Evolutionary conservation across 208 protist species (phyloP), one percentile per base, ranked within the genome.

Genomic region (Trypanosoma vivax): DNA sequence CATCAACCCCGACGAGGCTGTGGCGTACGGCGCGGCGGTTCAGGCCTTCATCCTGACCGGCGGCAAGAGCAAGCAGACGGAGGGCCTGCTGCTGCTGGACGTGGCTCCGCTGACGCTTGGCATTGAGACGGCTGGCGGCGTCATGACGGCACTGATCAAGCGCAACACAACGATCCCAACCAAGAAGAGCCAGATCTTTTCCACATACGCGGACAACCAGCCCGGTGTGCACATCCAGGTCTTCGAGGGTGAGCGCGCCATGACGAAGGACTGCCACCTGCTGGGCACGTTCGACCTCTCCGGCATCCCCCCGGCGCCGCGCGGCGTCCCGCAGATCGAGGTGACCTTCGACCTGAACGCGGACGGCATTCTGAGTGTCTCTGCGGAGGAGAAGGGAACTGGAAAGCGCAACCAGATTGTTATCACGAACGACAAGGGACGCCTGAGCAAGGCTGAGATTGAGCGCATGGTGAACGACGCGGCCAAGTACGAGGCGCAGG

Each of bases 261-360:
- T 97, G 42, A 85, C 93, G 28, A 70, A 52, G n/a, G 70, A 98
- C 67, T 97, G 96, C 80, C 85, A 97, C 51, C 80, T 92, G 35
- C 70, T 98, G 18, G 95, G 94, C 48, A 89, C 88, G 51, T 98
- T 98, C 73, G 83, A 83, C 16, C 77, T 98, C 6, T 70, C 74
- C 4, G 84, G 66, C 52, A 88, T 90, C 29, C 78, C 78, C 5
- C 72, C 78, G 10, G 53, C 73, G 42, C 76, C 83, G 28, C 83
- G 83, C 29, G 96, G 97, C 76, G 94, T 97, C 38, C 92, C 96
- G 34, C 96, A 97, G 76, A 98, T 99, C 67, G 96, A 98, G 64
- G 98, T 99, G 35, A 96, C 86, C 21, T 99, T 99, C 55, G 97
- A 99, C 81, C 74, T 99, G 23, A 96, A 99, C 79, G 93, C 95